These are phyloP conservation scores for Linum lewisii DNA, from an alignment of 345 rosid species.

Conservation along the genomic window DNA sequence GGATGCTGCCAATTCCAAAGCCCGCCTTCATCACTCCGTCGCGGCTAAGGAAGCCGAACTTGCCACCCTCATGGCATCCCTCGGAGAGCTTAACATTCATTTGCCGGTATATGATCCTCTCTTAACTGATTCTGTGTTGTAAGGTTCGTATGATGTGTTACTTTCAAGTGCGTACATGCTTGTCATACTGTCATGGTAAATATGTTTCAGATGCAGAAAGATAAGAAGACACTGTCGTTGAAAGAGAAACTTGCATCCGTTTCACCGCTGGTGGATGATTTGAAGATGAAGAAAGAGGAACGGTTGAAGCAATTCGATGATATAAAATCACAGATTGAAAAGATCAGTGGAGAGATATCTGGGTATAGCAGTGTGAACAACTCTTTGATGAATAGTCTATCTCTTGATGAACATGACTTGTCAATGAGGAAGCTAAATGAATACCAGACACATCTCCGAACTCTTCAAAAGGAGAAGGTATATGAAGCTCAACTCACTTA, in stretches of 20 bases:
- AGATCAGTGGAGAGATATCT: slow-evolving; percentile 72
- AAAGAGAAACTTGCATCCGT: slow-evolving; percentile 75
- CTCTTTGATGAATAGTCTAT: slow-evolving; percentile 27
- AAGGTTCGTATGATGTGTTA: no score
- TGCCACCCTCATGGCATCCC: slow-evolving; percentile 83
- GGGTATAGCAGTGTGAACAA: slow-evolving; percentile 43
- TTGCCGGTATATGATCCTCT: slow-evolving; percentile 39
- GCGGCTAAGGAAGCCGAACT: slow-evolving; percentile 92
- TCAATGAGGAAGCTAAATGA: slow-evolving; percentile 74
- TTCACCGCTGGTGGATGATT: slow-evolving; percentile 65
- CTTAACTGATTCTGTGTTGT: not conserved
- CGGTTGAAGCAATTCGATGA: slow-evolving; percentile 69
- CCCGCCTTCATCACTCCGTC: slow-evolving; percentile 82
- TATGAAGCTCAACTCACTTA: not conserved
- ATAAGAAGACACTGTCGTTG: slow-evolving; percentile 48
- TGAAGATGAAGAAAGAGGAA: slow-evolving; percentile 69
- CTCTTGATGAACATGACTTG: slow-evolving; percentile 74
- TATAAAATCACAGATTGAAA: slow-evolving; percentile 65
- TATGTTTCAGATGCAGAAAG: slow-evolving; percentile 39
- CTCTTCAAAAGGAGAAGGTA: slow-evolving; percentile 89
- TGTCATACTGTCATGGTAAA: not conserved
- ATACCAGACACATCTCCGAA: slow-evolving; percentile 61
- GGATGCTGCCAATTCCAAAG: slow-evolving; percentile 84
- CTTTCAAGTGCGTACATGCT: not conserved
- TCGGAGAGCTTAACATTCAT: slow-evolving; percentile 62